phyloP scores from a whole-genome alignment of 129 eudicot species.

The Calendula officinalis region DNA sequence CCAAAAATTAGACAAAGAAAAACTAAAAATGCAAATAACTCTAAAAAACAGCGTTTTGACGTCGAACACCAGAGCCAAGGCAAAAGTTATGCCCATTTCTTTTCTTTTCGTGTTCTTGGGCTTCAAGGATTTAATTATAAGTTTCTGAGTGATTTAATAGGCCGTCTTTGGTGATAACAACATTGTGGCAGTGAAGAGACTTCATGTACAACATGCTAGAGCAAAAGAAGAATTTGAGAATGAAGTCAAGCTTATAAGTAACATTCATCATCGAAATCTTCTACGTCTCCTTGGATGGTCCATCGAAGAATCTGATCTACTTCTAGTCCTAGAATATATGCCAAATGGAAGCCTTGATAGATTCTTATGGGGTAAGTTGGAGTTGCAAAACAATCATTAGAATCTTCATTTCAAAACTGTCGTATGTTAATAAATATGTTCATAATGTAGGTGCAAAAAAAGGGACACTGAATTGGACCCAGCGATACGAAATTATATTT shows the following conservation, averaged over 20 bases:
- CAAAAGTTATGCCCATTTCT: neutral
- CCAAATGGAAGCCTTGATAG: no score
- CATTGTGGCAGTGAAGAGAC: constrained; percentile 63
- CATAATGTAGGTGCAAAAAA: constrained; percentile 39
- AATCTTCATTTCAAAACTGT: neutral
- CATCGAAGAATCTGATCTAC: constrained; percentile 47
- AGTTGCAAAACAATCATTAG: neutral
- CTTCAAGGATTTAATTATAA: neutral
- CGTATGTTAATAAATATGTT: constrained; percentile 9
- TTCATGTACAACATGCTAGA: constrained; percentile 34
- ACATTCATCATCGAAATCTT: constrained; percentile 62
- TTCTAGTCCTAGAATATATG: constrained; percentile 67
- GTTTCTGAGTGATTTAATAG: constrained; percentile 22
- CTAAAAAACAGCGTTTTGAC: neutral
- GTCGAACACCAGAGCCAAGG: neutral
- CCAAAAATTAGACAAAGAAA: no score
- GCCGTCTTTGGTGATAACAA: constrained; percentile 46
- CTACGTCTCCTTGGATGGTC: constrained; percentile 66
- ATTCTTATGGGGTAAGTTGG: constrained; percentile 53
- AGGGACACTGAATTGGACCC: constrained; percentile 55
- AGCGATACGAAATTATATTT: constrained; percentile 51
- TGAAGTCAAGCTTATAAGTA: constrained; percentile 66
- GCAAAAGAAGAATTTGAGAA: constrained; percentile 52
- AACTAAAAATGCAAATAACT: neutral
- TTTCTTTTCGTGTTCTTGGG: neutral